phyloP scores from a whole-genome alignment of 1,139 yeast species.

The Pneumocystis carinii region DNA sequence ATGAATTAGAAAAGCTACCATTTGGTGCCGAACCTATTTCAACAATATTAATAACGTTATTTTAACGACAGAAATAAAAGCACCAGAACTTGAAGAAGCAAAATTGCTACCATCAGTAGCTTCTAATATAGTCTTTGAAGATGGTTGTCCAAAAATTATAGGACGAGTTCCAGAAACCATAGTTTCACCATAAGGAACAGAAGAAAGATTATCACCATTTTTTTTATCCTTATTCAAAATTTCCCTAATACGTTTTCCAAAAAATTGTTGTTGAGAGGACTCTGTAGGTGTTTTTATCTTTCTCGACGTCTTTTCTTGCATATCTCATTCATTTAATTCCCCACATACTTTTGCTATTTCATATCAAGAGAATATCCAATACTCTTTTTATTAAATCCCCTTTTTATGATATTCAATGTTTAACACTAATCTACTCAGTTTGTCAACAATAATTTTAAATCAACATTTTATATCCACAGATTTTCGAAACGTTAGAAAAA shows the following conservation, averaged over 20 bases:
- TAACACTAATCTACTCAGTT: not conserved
- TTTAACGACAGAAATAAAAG: not conserved
- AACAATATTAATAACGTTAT: not conserved
- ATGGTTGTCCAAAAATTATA: not conserved
- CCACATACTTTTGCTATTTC: not conserved
- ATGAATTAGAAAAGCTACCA: not conserved
- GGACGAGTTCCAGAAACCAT: not conserved
- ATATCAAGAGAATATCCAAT: not conserved
- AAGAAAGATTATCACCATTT: not conserved
- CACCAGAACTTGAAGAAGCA: not conserved
- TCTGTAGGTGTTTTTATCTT: not conserved
- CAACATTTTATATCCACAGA: not conserved
- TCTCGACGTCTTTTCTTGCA: not conserved
- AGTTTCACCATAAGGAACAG: not conserved
- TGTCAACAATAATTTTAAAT: not conserved
- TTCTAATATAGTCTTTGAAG: not conserved
- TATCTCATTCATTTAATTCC: not conserved
- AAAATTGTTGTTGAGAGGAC: not conserved
- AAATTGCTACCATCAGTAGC: not conserved
- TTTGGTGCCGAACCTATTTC: not conserved
- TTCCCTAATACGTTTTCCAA: not conserved
- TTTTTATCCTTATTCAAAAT: not conserved
- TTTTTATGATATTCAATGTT: not conserved
- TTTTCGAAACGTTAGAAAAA: not conserved
- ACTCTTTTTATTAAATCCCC: not conserved